Evolutionary conservation across 140 eudicot genomes (phyloP).

Genomic region (Ambrosia hybrid): DNA sequence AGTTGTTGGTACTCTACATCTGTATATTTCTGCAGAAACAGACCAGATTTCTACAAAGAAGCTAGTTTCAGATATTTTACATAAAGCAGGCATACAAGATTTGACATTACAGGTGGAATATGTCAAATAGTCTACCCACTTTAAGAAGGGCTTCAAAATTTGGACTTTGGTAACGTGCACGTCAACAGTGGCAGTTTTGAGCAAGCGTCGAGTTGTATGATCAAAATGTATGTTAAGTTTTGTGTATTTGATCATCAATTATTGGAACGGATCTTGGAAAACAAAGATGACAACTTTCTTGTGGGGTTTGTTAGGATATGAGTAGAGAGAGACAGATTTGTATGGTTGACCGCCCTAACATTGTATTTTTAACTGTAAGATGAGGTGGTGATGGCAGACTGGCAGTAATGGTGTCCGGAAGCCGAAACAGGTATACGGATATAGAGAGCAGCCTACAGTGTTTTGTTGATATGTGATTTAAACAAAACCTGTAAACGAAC

Average conservation of each 20-base stretch:
- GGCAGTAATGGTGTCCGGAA: slow-evolving; percentile 21
- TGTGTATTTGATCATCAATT: slow-evolving; percentile 13
- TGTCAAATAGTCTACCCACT: slow-evolving; percentile 22
- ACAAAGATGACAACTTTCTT: slow-evolving; percentile 20
- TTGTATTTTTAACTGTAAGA: slow-evolving; percentile 21
- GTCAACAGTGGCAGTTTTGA: slow-evolving; percentile 14
- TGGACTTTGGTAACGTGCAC: slow-evolving; percentile 12
- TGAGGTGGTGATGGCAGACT: slow-evolving; percentile 7
- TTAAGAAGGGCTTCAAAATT: slow-evolving; percentile 23
- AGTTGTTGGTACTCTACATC: slow-evolving; percentile 77
- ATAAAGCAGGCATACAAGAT: slow-evolving; percentile 77
- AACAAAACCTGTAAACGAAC: slow-evolving; percentile 14
- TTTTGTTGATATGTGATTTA: slow-evolving; percentile 10
- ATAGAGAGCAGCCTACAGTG: slow-evolving; percentile 2
- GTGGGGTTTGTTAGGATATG: slow-evolving; percentile 16
- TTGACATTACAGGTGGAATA: slow-evolving; percentile 75
- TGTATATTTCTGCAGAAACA: slow-evolving; percentile 62
- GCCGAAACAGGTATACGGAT: slow-evolving; percentile 7
- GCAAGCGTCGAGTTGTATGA: slow-evolving; percentile 2
- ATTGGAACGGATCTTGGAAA: slow-evolving; percentile 6
- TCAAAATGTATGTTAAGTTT: slow-evolving; percentile 5
- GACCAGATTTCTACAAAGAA: slow-evolving; percentile 50
- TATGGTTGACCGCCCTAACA: background rate
- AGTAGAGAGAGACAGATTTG: slow-evolving; percentile 4
- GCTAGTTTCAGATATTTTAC: slow-evolving; percentile 52